Base-by-base conservation (phyloP, 148 eudicot genomes). In the Rhododendron ovatum region DNA sequence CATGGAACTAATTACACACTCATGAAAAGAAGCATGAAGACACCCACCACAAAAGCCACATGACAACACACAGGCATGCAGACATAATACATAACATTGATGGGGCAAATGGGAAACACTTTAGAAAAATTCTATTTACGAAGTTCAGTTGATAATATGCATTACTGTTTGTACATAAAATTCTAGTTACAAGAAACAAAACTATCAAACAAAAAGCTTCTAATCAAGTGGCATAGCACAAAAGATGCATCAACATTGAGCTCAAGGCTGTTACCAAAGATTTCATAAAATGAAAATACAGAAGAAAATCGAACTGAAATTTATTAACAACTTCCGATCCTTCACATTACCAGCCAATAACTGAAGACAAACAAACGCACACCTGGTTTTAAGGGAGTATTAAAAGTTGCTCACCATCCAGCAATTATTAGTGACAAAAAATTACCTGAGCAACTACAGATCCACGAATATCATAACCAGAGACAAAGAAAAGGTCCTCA, bases 391-490 rank as follows among this genome's bases (percentile, higher is more conserved):
- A 75, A 81, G 63, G 30, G 37, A 35, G 30, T 1, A 61, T 17
- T 24, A 59, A 50, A 35, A 78, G 57, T 5, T 35, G 37, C 47
- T 26, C 71, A 75, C 12, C 15, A n/a, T 61, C 39, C 37, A 86
- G 50, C 30, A 51, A 30, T 45, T 37, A 43, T 48, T 35, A 69
- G 59, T 71, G 17, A 84, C 75, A 65, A 83, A 84, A 67, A 30
- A 84, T 74, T 80, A 97, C 99, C 96, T 98, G 99, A 86, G 99
- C 99, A 85, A 93, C 95, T 67, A 98, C 99, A 82, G 63, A 89
- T 84, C 99, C 99, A 84, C 89, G 92, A 83, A 98, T 92, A 86
- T 95, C 93, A 92, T 95, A 98, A 20, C 99, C 99, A 30, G 92
- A 86, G 84, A 93, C 96, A 88, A 92, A 93, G 91, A 98, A 98